Conservation (phyloP, 176 grass and related monocot species). For the Alloteropsis semialata region DNA sequence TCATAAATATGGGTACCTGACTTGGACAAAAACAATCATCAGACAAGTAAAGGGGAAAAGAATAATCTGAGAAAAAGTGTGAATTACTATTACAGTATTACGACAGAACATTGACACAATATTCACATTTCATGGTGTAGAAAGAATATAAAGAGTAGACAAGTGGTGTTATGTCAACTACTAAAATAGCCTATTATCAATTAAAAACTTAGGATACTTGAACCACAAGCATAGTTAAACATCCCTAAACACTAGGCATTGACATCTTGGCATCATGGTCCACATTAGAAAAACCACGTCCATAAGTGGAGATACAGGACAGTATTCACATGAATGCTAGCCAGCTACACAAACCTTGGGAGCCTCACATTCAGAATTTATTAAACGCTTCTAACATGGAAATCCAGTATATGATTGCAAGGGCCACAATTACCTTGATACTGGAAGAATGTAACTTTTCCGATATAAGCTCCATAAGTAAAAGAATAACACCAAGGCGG, state of each 20-base stretch:
- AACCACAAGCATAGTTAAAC: conserved; percentile 5
- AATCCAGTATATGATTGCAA: not conserved
- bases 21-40: not conserved
- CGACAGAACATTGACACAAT: not conserved
- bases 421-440: conserved; percentile 51
- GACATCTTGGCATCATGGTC: conserved; percentile 4
- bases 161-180: not conserved
- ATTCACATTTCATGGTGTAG: conserved; percentile 9
- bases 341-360: not conserved
- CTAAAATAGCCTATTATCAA: not conserved
- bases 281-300: conserved; percentile 1
- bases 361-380: conserved; percentile 1
- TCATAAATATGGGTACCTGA: conserved; percentile 84
- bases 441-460: conserved; percentile 43
- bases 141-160: not conserved
- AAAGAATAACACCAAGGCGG: conserved; percentile 53
- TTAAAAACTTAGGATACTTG: conserved; percentile 13
- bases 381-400: not conserved
- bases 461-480: conserved; percentile 73
- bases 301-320: not conserved
- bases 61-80: not conserved
- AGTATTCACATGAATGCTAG: not conserved
- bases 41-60: not conserved
- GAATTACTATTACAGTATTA: not conserved
- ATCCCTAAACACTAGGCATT: not conserved